phyloP scores from a whole-genome alignment of 345 rosid genomes.

The Diplotaxis tenuifolia region DNA sequence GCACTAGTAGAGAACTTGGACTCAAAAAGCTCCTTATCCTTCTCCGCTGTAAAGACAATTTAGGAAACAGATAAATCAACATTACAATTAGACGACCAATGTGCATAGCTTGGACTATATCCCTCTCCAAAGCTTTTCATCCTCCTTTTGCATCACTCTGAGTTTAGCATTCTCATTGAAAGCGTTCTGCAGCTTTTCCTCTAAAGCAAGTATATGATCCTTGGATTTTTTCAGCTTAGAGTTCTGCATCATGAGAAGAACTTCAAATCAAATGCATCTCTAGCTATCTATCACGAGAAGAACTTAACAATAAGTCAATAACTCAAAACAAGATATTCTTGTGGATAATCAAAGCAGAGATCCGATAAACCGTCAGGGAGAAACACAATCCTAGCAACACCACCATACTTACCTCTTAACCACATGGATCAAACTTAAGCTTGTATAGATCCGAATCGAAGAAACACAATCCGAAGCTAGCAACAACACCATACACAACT shows the following conservation, averaged over 20 bases:
- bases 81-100: background rate
- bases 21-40: conserved; percentile 32
- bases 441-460: background rate
- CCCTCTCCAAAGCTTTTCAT: conserved; percentile 93
- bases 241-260: conserved; percentile 46
- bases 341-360: conserved; percentile 1
- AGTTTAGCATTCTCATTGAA: conserved; percentile 89
- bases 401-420: too few species aligned
- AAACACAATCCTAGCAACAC: background rate
- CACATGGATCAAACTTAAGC: background rate
- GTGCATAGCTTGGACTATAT: conserved; percentile 63
- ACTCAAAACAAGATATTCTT: background rate
- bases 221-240: conserved; percentile 72
- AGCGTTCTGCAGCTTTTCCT: conserved; percentile 84
- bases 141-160: conserved; percentile 82
- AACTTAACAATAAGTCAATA: conserved; percentile 6
- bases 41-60: conserved; percentile 59
- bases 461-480: background rate
- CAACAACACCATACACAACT: background rate
- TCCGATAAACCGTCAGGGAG: background rate
- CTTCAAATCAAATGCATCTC: conserved; percentile 2
- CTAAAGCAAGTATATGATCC: conserved; percentile 58
- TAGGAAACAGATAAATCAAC: conserved; percentile 14
- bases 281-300: background rate
- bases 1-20: conserved; percentile 24